phyloP scores from a whole-genome alignment of 202 grass and related monocot species.

The Eragrostis tef region DNA sequence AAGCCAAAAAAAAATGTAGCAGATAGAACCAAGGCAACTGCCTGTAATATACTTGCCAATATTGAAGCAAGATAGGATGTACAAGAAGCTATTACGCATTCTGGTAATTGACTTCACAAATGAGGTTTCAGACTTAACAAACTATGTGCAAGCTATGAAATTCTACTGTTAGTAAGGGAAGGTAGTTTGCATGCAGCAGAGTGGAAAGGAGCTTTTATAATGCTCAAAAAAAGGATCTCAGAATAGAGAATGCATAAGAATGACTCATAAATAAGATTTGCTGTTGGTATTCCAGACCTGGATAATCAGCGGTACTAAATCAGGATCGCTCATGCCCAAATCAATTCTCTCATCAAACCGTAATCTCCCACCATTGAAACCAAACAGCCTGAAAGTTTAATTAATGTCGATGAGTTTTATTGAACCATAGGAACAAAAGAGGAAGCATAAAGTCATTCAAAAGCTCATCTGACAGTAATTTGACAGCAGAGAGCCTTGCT shows the following conservation, averaged over 20 bases:
- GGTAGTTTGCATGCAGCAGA: slow-evolving; percentile 12
- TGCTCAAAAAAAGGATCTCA: slow-evolving; percentile 7
- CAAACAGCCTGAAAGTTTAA: slow-evolving; percentile 74
- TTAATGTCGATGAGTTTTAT: slow-evolving; percentile 39
- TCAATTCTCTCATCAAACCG: slow-evolving; percentile 97
- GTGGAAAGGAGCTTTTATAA: neutral
- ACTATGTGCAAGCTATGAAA: neutral
- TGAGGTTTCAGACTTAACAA: slow-evolving; percentile 20
- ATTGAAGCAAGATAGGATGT: neutral
- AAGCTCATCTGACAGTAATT: neutral
- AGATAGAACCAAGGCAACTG: neutral
- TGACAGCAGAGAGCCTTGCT: neutral
- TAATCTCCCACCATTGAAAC: slow-evolving; percentile 87
- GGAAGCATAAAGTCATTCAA: neutral
- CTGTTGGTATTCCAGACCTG: slow-evolving; percentile 57
- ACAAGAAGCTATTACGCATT: slow-evolving; percentile 1
- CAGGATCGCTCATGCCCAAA: slow-evolving; percentile 97
- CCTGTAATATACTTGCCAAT: neutral
- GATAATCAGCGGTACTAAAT: slow-evolving; percentile 97
- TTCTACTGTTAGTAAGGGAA: slow-evolving; percentile 7
- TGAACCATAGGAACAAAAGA: neutral
- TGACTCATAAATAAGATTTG: slow-evolving; percentile 24
- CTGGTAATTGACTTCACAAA: neutral
- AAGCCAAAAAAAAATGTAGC: neutral
- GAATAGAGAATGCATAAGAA: slow-evolving; percentile 18